Percentiles rank a stretch among this genome's conserved stretches.
phyloP scores from a whole-genome alignment of 495 filamentous ascomycete species.

The Glarea lozoyensis region DNA sequence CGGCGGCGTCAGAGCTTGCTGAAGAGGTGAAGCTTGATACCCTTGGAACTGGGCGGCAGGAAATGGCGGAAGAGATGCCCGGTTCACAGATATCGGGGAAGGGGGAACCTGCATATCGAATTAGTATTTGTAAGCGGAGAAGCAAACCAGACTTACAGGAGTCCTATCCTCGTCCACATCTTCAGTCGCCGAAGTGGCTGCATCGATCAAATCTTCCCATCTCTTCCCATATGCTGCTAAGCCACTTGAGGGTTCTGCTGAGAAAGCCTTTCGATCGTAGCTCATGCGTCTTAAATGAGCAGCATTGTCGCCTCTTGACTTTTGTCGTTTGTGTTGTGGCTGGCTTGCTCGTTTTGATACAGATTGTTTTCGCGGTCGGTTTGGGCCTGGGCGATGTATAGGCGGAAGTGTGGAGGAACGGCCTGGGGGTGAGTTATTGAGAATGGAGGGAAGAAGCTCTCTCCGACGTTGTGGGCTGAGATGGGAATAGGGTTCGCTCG shows the following conservation, averaged over 20 bases:
- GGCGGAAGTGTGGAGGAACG: constrained; percentile 82
- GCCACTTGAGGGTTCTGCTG: constrained; percentile 75
- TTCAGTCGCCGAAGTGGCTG: constrained; percentile 82
- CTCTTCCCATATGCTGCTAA: constrained; percentile 73
- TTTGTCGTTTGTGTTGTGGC: constrained; percentile 66
- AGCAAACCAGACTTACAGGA: constrained; percentile 46
- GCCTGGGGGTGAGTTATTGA: constrained; percentile 72
- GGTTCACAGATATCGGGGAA: constrained; percentile 59
- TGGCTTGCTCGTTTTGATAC: constrained; percentile 65
- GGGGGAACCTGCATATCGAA: constrained; percentile 46
- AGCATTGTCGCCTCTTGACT: constrained; percentile 47
- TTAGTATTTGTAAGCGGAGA: background rate
- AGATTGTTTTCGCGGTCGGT: constrained; percentile 73
- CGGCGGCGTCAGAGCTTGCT: constrained; percentile 78
- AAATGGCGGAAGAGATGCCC: constrained; percentile 70
- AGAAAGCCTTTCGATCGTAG: constrained; percentile 71
- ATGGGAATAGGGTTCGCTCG: constrained; percentile 57
- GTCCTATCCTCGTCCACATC: constrained; percentile 82
- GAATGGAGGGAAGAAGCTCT: constrained; percentile 72
- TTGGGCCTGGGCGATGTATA: constrained; percentile 48
- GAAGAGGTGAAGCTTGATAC: constrained; percentile 79
- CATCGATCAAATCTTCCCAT: constrained; percentile 92
- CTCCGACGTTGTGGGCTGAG: constrained; percentile 52
- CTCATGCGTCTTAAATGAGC: constrained; percentile 53
- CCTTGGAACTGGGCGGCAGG: constrained; percentile 50